phyloP scores from a whole-genome alignment of 352 stramenopile species.

The Elongisporangium anandrum region DNA sequence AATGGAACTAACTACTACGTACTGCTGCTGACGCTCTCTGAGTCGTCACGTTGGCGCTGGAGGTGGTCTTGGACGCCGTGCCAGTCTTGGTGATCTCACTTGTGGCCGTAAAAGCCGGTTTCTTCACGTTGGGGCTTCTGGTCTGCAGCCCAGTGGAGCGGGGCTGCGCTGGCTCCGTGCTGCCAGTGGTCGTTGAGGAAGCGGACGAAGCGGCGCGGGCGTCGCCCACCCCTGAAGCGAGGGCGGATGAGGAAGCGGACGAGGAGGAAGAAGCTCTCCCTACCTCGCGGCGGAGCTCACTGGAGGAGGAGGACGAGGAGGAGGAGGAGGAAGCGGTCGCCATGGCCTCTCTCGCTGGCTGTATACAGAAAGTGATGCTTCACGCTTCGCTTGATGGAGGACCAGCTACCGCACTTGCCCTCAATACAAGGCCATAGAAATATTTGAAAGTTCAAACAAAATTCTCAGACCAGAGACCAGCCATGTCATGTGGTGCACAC shows the following conservation, averaged over 20 bases:
- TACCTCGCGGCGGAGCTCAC: constrained; percentile 5
- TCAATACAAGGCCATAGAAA: background rate
- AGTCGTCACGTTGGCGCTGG: constrained; percentile 13
- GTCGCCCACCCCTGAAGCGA: too few relatives aligned
- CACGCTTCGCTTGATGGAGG: background rate
- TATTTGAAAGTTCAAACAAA: constrained; percentile 1
- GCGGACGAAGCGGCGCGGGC: background rate
- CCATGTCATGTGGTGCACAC: background rate
- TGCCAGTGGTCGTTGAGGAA: constrained; percentile 1
- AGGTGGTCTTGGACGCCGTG: constrained; percentile 6
- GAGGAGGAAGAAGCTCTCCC: background rate
- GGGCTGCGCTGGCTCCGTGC: background rate
- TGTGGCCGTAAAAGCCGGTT: constrained; percentile 19
- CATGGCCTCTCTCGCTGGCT: background rate
- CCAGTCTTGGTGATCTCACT: constrained; percentile 5
- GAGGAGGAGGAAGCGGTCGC: background rate
- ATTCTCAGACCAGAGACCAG: background rate
- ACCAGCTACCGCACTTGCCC: background rate
- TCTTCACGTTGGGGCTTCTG: constrained; percentile 24
- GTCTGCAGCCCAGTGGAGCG: constrained; percentile 5
- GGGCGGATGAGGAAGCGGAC: constrained; percentile 2
- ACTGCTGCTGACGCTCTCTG: constrained; percentile 4
- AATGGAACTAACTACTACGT: background rate
- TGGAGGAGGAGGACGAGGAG: background rate
- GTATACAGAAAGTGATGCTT: background rate